These are phyloP conservation scores for Myriosclerotinia scirpicola DNA, from an alignment of 2,329 filamentous ascomycete species.

Conservation along the genomic window DNA sequence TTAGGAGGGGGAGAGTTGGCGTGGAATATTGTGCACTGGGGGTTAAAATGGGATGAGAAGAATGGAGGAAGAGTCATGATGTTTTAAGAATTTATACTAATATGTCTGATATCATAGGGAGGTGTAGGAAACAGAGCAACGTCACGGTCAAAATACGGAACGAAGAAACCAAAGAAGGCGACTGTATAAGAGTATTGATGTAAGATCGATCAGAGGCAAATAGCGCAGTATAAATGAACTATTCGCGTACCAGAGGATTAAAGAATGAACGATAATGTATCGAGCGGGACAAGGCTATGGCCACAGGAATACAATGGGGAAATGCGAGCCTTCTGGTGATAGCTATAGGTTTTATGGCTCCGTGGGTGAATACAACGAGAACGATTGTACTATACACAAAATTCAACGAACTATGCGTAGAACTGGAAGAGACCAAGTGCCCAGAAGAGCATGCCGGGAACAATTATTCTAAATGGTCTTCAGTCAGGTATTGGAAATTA, in stretches of 20 bases:
- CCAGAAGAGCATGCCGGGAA: background rate
- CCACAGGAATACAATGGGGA: background rate
- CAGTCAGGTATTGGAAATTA: background rate
- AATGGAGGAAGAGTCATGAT: background rate
- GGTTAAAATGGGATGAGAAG: background rate
- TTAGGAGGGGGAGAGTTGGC: background rate
- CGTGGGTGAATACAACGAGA: background rate
- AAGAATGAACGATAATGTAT: background rate
- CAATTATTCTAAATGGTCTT: background rate
- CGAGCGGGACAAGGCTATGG: background rate
- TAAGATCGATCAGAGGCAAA: slow-evolving; percentile 17
- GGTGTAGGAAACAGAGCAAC: slow-evolving; percentile 83
- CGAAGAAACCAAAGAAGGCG: slow-evolving; percentile 94
- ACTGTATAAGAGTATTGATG: slow-evolving; percentile 22
- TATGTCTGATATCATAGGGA: slow-evolving; percentile 56
- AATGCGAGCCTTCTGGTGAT: background rate
- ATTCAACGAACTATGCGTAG: slow-evolving; percentile 10
- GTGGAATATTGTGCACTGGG: background rate
- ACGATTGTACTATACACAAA: slow-evolving; percentile 17
- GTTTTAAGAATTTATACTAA: slow-evolving; percentile 34
- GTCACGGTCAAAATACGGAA: slow-evolving; percentile 93
- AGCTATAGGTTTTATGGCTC: background rate
- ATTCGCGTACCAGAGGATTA: background rate
- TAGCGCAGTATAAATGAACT: background rate
- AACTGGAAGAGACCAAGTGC: slow-evolving; percentile 9